These are phyloP conservation scores for Chrysosporium queenslandicum DNA, from an alignment of 2,329 filamentous ascomycete genomes.

Conservation along the genomic window DNA sequence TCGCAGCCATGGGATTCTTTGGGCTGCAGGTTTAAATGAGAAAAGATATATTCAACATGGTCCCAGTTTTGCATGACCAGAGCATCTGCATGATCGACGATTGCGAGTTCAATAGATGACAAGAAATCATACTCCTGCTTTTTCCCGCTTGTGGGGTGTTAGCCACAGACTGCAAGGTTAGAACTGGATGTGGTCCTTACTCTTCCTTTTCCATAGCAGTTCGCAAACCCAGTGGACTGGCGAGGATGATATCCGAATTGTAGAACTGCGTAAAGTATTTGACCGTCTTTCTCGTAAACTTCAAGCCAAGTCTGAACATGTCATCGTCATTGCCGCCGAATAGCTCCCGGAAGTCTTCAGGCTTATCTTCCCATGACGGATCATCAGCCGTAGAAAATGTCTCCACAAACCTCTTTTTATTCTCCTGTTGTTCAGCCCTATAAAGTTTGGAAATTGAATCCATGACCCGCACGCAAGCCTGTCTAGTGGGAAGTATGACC, in stretches of 20 bases:
- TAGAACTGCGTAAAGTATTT: conserved; percentile 96
- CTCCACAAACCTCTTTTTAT: conserved; percentile 84
- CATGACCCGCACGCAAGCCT: conserved; percentile 70
- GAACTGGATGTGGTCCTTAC: conserved; percentile 33
- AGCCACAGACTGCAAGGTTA: conserved; percentile 22
- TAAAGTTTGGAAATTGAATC: conserved; percentile 66
- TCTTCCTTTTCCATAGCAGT: conserved; percentile 78
- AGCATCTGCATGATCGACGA: conserved; percentile 86
- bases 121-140: conserved; percentile 79
- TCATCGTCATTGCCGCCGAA: conserved; percentile 96
- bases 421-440: conserved; percentile 84
- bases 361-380: conserved; percentile 61
- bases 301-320: conserved; percentile 91
- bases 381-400: conserved; percentile 61
- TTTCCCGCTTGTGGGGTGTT: conserved; percentile 41
- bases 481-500: conserved; percentile 77
- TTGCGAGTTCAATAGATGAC: conserved; percentile 80
- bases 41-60: conserved; percentile 83
- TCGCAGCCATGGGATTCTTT: conserved; percentile 86
- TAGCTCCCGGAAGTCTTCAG: conserved; percentile 76
- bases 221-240: conserved; percentile 77
- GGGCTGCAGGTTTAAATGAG: conserved; percentile 82
- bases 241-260: conserved; percentile 88
- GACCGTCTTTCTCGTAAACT: conserved; percentile 90
- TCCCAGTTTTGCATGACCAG: conserved; percentile 98